Base-by-base conservation (phyloP, 2,329 filamentous ascomycete genomes). In the Fusarium oxysporum region DNA sequence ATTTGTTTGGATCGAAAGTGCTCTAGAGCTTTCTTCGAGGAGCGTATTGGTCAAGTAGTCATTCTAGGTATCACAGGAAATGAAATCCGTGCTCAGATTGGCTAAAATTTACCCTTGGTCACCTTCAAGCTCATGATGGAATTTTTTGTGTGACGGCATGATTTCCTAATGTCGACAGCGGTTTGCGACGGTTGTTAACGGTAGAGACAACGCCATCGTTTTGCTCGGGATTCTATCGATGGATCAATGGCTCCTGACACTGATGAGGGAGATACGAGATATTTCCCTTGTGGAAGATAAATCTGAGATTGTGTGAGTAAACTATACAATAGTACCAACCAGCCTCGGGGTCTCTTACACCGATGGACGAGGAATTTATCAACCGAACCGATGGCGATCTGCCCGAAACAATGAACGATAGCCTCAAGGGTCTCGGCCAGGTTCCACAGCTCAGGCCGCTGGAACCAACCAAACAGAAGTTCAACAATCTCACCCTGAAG, bases 181-280 rank as follows among this genome's bases (percentile, higher is more conserved):
- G 76, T 63, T 77, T 71, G 65, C 43, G 35, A 32, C 76, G 75
- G 75, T 61, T 77, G 59, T 48, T 62, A 51, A 53, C 73, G 76
- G 76, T 63, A 64, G 33, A 59, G 37, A 40, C 41, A 16, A 14
- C 40, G 14, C 30, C 28, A 17, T 16, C 16, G 30, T 23, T 28
- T 23, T 35, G 28, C 12, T 17, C 19, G 3, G 8, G 23, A 47
- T 35, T 32, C 23, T 14, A 16, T 47, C 13, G 6, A 28, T 33
- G 23, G n/a, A 25, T 35, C 17, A 19, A 25, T 19, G 38, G 30
- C 40, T 35, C 21, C 16, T 47, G n/a, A 48, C 11, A 28, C 50
- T 35, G n/a, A 25, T 47, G 12, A 17, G 25, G 30, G 19, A 35
- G 19, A 37, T 21, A 28, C n/a, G 21, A n/a, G 17, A 25, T 35